Percentiles rank a stretch among this genome's conserved stretches.
These are phyloP conservation scores for Chloroidium sp. DNA, from an alignment of 163 green algal genomes.

Conservation along the genomic window DNA sequence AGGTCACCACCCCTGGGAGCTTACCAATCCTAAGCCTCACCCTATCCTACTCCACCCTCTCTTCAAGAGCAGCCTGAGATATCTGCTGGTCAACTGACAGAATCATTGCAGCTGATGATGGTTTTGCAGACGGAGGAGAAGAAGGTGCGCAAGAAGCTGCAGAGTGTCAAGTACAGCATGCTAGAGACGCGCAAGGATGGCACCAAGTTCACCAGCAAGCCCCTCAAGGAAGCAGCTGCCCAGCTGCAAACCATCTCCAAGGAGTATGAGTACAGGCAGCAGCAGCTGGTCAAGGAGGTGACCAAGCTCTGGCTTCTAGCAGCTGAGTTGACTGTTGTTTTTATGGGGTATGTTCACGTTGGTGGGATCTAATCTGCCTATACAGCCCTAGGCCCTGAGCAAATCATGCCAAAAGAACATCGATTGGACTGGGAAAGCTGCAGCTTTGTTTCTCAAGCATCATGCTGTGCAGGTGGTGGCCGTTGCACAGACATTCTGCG, in stretches of 20 bases:
- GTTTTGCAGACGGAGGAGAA: constrained; percentile 39
- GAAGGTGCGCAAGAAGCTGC: constrained; percentile 65
- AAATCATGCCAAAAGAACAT: background rate
- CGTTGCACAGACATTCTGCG: constrained; percentile 79
- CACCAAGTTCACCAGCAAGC: constrained; percentile 86
- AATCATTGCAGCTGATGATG: background rate
- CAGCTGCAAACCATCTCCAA: constrained; percentile 42
- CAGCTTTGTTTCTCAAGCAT: background rate
- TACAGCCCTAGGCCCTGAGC: too few relatives aligned
- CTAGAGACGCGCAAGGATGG: constrained; percentile 92
- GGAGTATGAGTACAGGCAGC: constrained; percentile 67
- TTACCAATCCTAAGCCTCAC: background rate
- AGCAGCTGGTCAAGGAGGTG: constrained; percentile 70
- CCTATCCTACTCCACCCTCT: too few relatives aligned
- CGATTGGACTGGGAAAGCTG: background rate
- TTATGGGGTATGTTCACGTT: too few relatives aligned
- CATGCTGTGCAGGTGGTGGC: constrained; percentile 59
- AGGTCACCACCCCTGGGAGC: constrained; percentile 29
- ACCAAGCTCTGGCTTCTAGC: background rate
- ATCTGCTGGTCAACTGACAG: background rate
- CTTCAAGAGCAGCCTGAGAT: too few relatives aligned
- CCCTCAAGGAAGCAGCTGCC: constrained; percentile 59
- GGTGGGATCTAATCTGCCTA: too few relatives aligned
- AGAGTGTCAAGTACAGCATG: constrained; percentile 49
- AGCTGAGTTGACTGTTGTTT: too few relatives aligned